These are phyloP conservation scores for Phytopythium ostracodes DNA, from an alignment of 352 stramenopile genomes.

Conservation along the genomic window DNA sequence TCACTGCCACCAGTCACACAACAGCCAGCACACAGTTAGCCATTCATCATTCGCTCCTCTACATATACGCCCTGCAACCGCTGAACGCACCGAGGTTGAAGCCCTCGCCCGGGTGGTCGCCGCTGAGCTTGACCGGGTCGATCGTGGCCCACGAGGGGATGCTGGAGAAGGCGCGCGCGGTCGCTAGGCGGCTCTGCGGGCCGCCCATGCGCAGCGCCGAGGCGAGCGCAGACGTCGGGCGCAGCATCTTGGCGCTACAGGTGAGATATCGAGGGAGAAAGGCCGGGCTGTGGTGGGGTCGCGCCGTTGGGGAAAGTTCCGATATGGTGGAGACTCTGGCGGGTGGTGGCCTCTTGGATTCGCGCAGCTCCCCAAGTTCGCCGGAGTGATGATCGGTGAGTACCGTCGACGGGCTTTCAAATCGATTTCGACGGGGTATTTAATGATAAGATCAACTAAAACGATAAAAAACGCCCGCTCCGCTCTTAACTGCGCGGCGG, in stretches of 20 bases:
- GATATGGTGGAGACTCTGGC: conserved; percentile 1
- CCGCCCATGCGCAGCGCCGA: conserved; percentile 9
- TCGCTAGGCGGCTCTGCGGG: conserved; percentile 15
- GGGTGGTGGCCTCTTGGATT: too few species aligned
- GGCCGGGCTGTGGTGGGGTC: not conserved
- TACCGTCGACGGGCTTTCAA: not conserved
- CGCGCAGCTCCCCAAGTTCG: not conserved
- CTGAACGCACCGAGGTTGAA: conserved; percentile 65
- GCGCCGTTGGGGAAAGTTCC: conserved; percentile 2
- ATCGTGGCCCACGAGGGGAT: conserved; percentile 91
- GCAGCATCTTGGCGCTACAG: conserved; percentile 9
- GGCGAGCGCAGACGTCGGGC: conserved; percentile 20
- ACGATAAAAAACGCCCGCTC: too few species aligned
- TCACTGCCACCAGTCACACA: conserved; percentile 45
- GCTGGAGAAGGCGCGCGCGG: conserved; percentile 44
- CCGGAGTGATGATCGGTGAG: not conserved
- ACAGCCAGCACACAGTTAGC: conserved; percentile 1
- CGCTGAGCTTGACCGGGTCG: conserved; percentile 85
- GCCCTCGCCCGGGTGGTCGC: conserved; percentile 69
- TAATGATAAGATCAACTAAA: not conserved
- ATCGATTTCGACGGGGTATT: not conserved
- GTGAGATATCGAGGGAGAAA: conserved; percentile 17
- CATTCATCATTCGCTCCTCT: conserved; percentile 9
- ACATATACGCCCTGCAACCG: not conserved
- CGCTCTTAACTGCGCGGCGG: not conserved